Evolutionary conservation across 257 asterid genomes (phyloP).

Genomic region (Coffea canephora): DNA sequence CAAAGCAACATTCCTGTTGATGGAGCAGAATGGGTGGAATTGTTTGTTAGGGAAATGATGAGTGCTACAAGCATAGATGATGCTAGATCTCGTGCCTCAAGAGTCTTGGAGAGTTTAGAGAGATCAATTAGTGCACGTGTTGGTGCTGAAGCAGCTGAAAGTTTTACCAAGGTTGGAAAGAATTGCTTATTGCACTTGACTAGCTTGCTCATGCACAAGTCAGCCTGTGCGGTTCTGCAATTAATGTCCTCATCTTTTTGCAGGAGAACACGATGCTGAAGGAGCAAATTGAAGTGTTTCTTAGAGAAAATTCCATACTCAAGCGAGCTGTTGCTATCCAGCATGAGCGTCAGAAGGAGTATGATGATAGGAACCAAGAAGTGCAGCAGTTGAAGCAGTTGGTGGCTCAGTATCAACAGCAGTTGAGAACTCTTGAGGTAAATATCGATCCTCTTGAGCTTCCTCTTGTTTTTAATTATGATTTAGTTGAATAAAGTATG

Average conservation of each 20-base stretch:
- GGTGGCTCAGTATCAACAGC: slow-evolving; percentile 66
- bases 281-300: slow-evolving; percentile 59
- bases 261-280: slow-evolving; percentile 70
- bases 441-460: slow-evolving; percentile 6
- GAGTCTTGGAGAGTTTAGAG: slow-evolving; percentile 63
- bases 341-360: slow-evolving; percentile 78
- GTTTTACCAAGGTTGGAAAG: slow-evolving; percentile 53
- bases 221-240: background rate
- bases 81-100: slow-evolving; percentile 60
- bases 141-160: slow-evolving; percentile 50
- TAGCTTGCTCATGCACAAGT: background rate
- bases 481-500: background rate
- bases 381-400: slow-evolving; percentile 68
- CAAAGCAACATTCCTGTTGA: slow-evolving; percentile 45
- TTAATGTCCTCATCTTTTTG: slow-evolving; percentile 6
- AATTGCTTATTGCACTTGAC: background rate
- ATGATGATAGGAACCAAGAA: slow-evolving; percentile 61
- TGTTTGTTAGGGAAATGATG: slow-evolving; percentile 67
- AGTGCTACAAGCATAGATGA: slow-evolving; percentile 70
- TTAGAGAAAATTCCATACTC: slow-evolving; percentile 60
- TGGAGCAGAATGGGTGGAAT: slow-evolving; percentile 83
- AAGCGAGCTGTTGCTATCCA: slow-evolving; percentile 82
- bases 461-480: background rate
- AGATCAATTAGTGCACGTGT: slow-evolving; percentile 49
- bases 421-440: slow-evolving; percentile 73